These are phyloP conservation scores for Dioscorea alata DNA, from an alignment of 106 monocot genomes.

Conservation along the genomic window DNA sequence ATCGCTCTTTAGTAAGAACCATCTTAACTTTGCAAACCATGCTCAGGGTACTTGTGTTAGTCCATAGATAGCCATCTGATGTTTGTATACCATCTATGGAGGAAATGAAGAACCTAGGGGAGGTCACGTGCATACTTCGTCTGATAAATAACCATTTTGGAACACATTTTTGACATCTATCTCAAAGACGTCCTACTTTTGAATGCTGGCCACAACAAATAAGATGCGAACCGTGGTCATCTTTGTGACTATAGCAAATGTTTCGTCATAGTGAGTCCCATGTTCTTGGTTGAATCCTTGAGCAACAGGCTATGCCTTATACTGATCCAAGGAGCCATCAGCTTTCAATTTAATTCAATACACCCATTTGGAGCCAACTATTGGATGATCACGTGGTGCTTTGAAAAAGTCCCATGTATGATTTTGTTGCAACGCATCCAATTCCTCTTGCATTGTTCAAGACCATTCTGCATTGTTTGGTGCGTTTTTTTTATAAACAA, in stretches of 20 bases:
- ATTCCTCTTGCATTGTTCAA: slow-evolving; percentile 22
- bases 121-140: slow-evolving; percentile 20
- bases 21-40: slow-evolving; percentile 27
- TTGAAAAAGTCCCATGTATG: neutral
- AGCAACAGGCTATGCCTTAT: slow-evolving; percentile 21
- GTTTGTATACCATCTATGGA: slow-evolving; percentile 9
- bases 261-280: slow-evolving; percentile 29
- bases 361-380: slow-evolving; percentile 6
- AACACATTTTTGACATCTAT: slow-evolving; percentile 28
- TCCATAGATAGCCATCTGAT: slow-evolving; percentile 18
- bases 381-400: neutral
- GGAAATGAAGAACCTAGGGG: slow-evolving; percentile 1
- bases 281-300: slow-evolving; percentile 17
- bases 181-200: slow-evolving; percentile 12
- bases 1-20: slow-evolving; percentile 1
- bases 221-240: slow-evolving; percentile 18
- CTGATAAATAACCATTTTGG: slow-evolving; percentile 19
- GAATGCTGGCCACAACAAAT: slow-evolving; percentile 4
- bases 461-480: slow-evolving; percentile 12
- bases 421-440: neutral
- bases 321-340: slow-evolving; percentile 20
- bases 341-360: slow-evolving; percentile 9
- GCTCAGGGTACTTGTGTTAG: slow-evolving; percentile 27
- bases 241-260: slow-evolving; percentile 22
- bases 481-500: slow-evolving; percentile 8